Conservation (phyloP, 257 asterid species). For the Ocimum tenuiflorum region DNA sequence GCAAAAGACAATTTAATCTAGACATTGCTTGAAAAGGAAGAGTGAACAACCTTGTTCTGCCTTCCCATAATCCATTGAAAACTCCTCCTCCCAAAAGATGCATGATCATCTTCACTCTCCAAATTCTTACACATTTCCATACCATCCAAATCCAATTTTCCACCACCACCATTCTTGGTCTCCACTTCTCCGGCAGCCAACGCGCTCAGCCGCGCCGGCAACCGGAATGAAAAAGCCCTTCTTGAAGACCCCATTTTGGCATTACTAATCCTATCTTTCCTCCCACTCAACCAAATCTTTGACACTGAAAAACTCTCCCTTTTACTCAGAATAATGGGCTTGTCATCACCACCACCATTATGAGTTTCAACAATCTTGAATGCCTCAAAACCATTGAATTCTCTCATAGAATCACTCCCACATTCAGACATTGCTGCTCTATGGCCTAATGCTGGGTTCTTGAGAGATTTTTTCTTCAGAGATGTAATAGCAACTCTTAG, state of each 20-base stretch:
- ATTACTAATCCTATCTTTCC: conserved; percentile 35
- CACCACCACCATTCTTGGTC: too few species aligned
- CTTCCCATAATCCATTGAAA: conserved; percentile 62
- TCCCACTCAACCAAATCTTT: conserved; percentile 56
- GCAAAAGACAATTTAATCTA: too few species aligned
- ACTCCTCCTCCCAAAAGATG: conserved; percentile 64
- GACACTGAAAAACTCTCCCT: conserved; percentile 69
- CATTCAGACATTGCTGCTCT: conserved; percentile 70
- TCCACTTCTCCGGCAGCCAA: too few species aligned
- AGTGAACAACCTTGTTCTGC: conserved; percentile 53
- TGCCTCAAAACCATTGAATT: too few species aligned
- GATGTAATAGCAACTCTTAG: conserved; percentile 60
- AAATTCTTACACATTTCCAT: conserved; percentile 40
- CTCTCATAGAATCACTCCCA: conserved; percentile 67
- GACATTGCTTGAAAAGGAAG: conserved; percentile 42
- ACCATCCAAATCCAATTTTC: conserved; percentile 39
- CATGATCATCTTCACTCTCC: conserved; percentile 42
- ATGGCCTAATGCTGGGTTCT: conserved; percentile 42
- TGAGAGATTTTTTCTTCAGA: too few species aligned
- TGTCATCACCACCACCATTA: conserved; percentile 7
- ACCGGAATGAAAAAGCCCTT: too few species aligned
- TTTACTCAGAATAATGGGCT: conserved; percentile 25
- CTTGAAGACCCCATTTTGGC: too few species aligned
- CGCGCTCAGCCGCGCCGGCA: too few species aligned
- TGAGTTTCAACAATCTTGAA: conserved; percentile 6